Base-by-base conservation (phyloP, 495 filamentous ascomycete species). In the Aspergillus ostianus region DNA sequence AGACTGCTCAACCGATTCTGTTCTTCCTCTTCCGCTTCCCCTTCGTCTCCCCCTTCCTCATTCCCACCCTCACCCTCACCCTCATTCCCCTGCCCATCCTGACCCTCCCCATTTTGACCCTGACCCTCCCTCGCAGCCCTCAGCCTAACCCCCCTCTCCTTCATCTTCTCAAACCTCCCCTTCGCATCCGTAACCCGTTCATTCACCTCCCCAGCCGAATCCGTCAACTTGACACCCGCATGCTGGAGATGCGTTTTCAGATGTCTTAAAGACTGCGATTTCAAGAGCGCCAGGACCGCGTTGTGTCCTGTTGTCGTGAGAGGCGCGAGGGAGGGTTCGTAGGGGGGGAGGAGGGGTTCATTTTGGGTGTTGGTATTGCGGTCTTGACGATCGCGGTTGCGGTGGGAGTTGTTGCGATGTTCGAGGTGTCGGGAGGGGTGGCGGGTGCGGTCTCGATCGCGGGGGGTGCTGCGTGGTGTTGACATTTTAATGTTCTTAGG, bases 311-410 rank as follows among this genome's bases (percentile, higher is more conserved):
- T 66, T 17, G 58, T 47, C 41, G 70, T 78, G 6, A 81, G 81
- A 12, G 86, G 79, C 32, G 74, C 80, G 18, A 76, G 64, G 13
- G 81, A 85, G 1, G 81, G 66, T 62, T 90, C 77, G 69, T 91
- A 90, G 8, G 75, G 65, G 4, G 87, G 87, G 9, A 88, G 71
- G 0, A 74, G 66, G 13, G 72, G 66, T 41, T 13, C 7, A 27
- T 67, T 56, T 30, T 48, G 30, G 23, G 54, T n/a, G 52, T 46
- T 58, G 17, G 61, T 8, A n/a, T n/a, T n/a, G 65, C 56, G 44
- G 62, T 47, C 2, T 7, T 15, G 49, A 17, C 46, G 46, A 8
- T n/a, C 46, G 19, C 49, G 49, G 29, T 32, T 6, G 29, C 29
- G 29, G 6, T 32, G 23, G 23, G 23, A 2, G 23, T 26, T 26